phyloP scores from a whole-genome alignment of 2,329 filamentous ascomycete species.

The Trichoderma endophyticum region DNA sequence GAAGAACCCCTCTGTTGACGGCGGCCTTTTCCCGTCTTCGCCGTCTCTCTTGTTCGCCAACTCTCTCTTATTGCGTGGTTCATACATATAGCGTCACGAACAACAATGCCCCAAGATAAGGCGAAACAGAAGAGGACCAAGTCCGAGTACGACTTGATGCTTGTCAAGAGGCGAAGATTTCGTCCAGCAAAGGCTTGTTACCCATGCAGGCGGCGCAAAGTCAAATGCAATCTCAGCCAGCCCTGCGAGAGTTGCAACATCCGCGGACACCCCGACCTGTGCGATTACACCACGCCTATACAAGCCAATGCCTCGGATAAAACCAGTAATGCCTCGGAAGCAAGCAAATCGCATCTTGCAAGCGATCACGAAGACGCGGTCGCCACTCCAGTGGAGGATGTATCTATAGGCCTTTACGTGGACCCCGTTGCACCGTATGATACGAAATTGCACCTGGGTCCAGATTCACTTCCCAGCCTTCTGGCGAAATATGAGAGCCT shows the following conservation, averaged over 20 bases:
- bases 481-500: background rate
- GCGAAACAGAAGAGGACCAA: background rate
- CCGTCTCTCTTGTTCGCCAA: background rate
- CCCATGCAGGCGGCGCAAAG: slow-evolving; percentile 1
- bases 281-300: background rate
- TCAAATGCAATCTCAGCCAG: background rate
- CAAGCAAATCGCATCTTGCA: background rate
- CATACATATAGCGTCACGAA: background rate
- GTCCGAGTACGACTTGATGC: background rate
- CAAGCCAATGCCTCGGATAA: background rate
- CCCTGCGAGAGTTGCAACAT: slow-evolving; percentile 2
- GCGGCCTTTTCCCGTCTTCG: background rate
- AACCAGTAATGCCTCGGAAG: background rate
- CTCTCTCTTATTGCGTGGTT: background rate
- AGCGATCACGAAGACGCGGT: background rate
- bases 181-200: background rate
- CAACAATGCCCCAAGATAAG: background rate
- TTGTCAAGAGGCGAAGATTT: background rate
- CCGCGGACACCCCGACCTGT: background rate
- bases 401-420: background rate
- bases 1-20: background rate
- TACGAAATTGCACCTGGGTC: background rate
- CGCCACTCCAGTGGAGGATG: background rate
- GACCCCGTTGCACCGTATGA: background rate
- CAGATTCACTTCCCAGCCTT: background rate